Evolutionary conservation across 2,329 filamentous ascomycete genomes (phyloP), one percentile per base, ranked within the genome.

Genomic region (Diaporthe capsici): DNA sequence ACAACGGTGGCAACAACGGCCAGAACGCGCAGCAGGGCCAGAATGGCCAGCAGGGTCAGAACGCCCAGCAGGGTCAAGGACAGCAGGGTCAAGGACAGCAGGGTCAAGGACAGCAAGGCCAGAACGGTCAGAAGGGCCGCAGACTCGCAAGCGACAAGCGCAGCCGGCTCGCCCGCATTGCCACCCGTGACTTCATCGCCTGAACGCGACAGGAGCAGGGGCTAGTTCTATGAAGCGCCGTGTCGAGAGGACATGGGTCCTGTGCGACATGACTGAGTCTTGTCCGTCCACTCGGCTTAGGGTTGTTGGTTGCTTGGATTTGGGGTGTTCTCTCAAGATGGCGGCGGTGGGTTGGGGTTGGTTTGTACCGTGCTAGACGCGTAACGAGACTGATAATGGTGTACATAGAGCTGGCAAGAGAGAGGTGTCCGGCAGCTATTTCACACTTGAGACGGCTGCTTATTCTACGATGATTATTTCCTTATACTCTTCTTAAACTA

Each of bases 1-100:
- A 78, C 73, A 71, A 76, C 53, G 75, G 75, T 42, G 75, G 71
- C 15, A 78, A 78, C 75, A 12, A 42, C 2, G 28, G 55, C 4
- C 57, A 60, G 37, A 42, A 65, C 17, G 57, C 22, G 0, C 60
- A 65, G 17, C n/a, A 65, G n/a, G 61, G 63, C 8, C 77, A 79
- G 74, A 42, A 75, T 22, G 72, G 71, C 0, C 31, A 58, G 57
- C 71, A 42, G 15, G 70, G 47, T 5, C 44, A 60, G 28, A 7
- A 58, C 1, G 55, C 4, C 0, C 34, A 44, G 37, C 37, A 63
- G 37, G 58, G n/a, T n/a, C n/a, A n/a, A n/a, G n/a, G n/a, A n/a
- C n/a, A 31, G 31, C 31, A 31, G 31, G 31, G 31, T 31, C 60
- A 63, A 17, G 60, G 60, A 10, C 60, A 31, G 31, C 31, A 31